These are phyloP conservation scores for Albizia julibrissin DNA, from an alignment of 306 rosid genomes.

Conservation along the genomic window DNA sequence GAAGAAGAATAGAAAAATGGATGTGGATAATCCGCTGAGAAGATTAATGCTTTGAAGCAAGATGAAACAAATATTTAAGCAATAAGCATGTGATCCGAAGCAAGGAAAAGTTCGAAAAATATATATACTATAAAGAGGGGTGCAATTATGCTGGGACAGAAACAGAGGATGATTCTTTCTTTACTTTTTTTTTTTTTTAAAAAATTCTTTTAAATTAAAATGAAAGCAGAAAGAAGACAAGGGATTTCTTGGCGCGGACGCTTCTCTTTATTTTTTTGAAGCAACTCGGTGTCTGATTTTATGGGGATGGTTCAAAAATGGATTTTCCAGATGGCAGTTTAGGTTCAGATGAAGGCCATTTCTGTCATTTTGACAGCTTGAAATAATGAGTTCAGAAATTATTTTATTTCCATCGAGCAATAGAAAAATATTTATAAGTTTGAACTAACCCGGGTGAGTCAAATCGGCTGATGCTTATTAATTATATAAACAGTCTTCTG, in stretches of 20 bases:
- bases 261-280: background rate
- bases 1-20: slow-evolving; percentile 10
- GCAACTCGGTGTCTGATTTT: background rate
- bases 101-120: slow-evolving; percentile 9
- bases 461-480: background rate
- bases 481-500: background rate
- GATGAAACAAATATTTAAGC: slow-evolving; percentile 16
- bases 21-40: slow-evolving; percentile 22
- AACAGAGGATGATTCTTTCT: slow-evolving; percentile 9
- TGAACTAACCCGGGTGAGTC: background rate
- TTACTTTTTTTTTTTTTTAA: background rate
- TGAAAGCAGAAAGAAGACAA: background rate
- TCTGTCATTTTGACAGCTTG: background rate
- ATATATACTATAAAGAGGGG: background rate
- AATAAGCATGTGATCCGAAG: slow-evolving; percentile 41
- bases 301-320: background rate
- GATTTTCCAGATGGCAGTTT: background rate
- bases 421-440: background rate
- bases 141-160: slow-evolving; percentile 18
- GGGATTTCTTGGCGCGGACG: slow-evolving; percentile 1
- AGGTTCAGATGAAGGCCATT: background rate
- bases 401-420: background rate
- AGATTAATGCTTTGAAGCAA: slow-evolving; percentile 28
- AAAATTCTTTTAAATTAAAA: background rate
- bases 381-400: background rate